These are phyloP conservation scores for Sarocladiaceae sp. DNA, from an alignment of 2,329 filamentous ascomycete genomes.

Conservation along the genomic window DNA sequence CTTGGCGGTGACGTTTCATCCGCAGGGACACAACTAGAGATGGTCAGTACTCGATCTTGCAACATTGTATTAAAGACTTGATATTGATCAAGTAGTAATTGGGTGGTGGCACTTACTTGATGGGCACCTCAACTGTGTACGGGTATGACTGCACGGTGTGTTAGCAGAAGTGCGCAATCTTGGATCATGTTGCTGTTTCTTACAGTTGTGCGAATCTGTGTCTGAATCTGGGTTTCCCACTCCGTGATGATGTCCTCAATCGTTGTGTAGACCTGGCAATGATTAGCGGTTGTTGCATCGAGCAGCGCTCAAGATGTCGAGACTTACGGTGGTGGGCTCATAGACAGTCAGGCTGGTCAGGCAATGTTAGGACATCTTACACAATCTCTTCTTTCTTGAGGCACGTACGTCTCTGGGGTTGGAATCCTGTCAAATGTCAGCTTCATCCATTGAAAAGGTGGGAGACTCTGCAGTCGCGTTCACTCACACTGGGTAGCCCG, in stretches of 20 bases:
- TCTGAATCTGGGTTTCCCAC: conserved; percentile 6
- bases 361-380: no score
- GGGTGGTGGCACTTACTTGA: conserved; percentile 11
- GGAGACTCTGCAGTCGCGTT: no score
- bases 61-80: not conserved
- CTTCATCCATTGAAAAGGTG: not conserved
- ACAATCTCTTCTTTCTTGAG: no score
- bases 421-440: not conserved
- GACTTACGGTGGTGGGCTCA: not conserved
- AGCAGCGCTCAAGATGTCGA: no score
- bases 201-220: conserved; percentile 4
- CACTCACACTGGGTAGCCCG: no score
- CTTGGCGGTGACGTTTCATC: not conserved
- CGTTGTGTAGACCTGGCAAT: conserved; percentile 1
- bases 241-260: conserved; percentile 5
- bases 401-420: not conserved
- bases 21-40: not conserved
- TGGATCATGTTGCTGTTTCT: no score
- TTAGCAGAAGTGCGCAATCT: not conserved
- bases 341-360: not conserved
- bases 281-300: no score
- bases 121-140: conserved; percentile 7
- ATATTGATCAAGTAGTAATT: not conserved
- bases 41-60: not conserved
- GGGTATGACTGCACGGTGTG: conserved; percentile 12